A percentile compares a stretch with the other conserved stretches of the same genome.
These are phyloP conservation scores for Bathelium albidoporum DNA, from an alignment of 495 filamentous ascomycete genomes.

Conservation along the genomic window DNA sequence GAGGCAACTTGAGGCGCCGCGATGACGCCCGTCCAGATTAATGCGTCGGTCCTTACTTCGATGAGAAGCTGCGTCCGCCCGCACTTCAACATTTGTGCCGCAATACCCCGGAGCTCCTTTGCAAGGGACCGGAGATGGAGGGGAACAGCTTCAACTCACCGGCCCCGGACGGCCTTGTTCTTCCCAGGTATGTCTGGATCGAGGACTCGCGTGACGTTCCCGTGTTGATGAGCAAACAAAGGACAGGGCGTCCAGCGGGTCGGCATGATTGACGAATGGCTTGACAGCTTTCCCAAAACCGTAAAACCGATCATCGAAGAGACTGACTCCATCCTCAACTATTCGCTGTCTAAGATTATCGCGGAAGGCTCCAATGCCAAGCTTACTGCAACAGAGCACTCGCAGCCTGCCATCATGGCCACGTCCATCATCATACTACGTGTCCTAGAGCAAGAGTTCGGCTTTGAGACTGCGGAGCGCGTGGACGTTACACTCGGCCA, in stretches of 20 bases:
- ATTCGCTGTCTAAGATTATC: constrained; percentile 65
- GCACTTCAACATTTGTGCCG: background rate
- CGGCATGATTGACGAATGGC: constrained; percentile 80
- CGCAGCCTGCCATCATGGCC: constrained; percentile 94
- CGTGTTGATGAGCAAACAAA: constrained; percentile 25
- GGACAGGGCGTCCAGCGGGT: constrained; percentile 92
- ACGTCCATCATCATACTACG: constrained; percentile 83
- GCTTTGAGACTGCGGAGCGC: constrained; percentile 55
- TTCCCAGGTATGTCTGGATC: constrained; percentile 28
- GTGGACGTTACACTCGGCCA: constrained; percentile 82
- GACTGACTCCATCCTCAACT: constrained; percentile 65
- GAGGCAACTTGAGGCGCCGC: background rate
- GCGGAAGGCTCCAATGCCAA: constrained; percentile 61
- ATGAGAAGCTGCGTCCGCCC: background rate
- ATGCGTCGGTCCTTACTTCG: background rate
- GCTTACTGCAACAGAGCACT: constrained; percentile 73
- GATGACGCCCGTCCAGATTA: background rate
- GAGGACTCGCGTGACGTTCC: background rate
- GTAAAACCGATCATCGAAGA: constrained; percentile 63
- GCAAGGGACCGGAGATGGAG: constrained; percentile 12
- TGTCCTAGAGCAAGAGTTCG: constrained; percentile 77
- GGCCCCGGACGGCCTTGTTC: constrained; percentile 34
- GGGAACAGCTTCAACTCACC: constrained; percentile 16
- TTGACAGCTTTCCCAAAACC: constrained; percentile 69
- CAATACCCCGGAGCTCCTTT: background rate